phyloP scores from a whole-genome alignment of 192 early-diverging fungal species.

The Coemansia sp. region DNA sequence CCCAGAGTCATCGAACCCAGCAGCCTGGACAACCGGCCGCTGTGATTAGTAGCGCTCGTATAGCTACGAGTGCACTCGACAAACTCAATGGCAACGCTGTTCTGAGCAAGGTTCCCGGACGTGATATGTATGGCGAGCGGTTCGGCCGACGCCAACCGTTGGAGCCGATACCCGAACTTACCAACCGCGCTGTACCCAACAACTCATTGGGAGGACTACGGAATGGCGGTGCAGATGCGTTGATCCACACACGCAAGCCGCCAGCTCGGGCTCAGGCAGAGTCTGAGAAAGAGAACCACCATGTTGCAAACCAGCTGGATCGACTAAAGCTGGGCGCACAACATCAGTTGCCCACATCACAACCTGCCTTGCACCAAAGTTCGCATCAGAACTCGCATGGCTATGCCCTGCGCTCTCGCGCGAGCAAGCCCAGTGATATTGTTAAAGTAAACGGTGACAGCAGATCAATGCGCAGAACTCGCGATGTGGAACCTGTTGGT shows the following conservation, averaged over 20 bases:
- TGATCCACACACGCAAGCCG: slow-evolving; percentile 2
- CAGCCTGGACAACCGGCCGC: neutral
- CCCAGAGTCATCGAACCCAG: neutral
- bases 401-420: slow-evolving; percentile 32
- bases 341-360: neutral
- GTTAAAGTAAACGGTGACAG: neutral
- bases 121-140: neutral
- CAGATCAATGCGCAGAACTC: neutral
- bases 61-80: neutral
- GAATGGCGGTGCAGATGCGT: neutral
- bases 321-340: slow-evolving; percentile 6
- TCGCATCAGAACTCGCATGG: slow-evolving; percentile 8
- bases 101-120: neutral
- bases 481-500: neutral
- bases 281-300: slow-evolving; percentile 33
- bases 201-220: neutral
- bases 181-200: neutral
- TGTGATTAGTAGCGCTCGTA: neutral
- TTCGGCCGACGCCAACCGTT: slow-evolving; percentile 15
- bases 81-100: neutral
- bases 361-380: neutral
- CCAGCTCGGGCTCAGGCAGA: slow-evolving; percentile 3
- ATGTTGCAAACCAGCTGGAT: slow-evolving; percentile 5
- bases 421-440: neutral
- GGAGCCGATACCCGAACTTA: slow-evolving; percentile 33